These are phyloP conservation scores for Saccharomycopsis vini DNA, from an alignment of 805 yeast genomes.

Conservation along the genomic window DNA sequence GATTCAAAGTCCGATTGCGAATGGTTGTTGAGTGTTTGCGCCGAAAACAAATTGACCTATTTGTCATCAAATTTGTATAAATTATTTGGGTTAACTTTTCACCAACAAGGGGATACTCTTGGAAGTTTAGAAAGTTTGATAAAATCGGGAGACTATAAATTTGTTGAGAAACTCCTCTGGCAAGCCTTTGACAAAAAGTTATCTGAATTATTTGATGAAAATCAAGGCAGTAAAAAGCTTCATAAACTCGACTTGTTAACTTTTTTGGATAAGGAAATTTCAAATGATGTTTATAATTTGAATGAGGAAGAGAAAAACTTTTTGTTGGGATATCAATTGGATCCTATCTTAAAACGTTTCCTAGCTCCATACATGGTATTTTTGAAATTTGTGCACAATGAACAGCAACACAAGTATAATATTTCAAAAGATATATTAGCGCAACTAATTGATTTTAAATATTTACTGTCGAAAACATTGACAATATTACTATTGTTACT, in stretches of 20 bases:
- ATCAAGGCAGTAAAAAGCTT: slow-evolving; percentile 2
- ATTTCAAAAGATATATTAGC: slow-evolving; percentile 27
- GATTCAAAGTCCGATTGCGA: slow-evolving; percentile 68
- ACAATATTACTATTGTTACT: slow-evolving; percentile 9
- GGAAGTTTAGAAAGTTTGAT: slow-evolving; percentile 61
- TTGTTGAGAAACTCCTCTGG: slow-evolving; percentile 47
- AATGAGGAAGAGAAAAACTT: slow-evolving; percentile 7
- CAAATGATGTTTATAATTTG: slow-evolving; percentile 6
- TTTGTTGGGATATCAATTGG: slow-evolving; percentile 24
- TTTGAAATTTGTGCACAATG: slow-evolving; percentile 36
- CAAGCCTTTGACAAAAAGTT: slow-evolving; percentile 52
- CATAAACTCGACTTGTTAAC: slow-evolving; percentile 10
- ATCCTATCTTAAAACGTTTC: slow-evolving; percentile 57
- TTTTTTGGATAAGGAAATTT: no score
- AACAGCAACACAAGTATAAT: slow-evolving; percentile 23
- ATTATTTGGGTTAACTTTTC: slow-evolving; percentile 37
- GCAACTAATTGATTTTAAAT: slow-evolving; percentile 39
- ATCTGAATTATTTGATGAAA: slow-evolving; percentile 28
- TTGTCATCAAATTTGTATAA: slow-evolving; percentile 50
- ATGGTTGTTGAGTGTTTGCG: slow-evolving; percentile 69
- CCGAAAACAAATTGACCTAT: slow-evolving; percentile 50
- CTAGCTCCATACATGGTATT: slow-evolving; percentile 65
- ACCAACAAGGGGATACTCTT: slow-evolving; percentile 45
- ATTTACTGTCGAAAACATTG: slow-evolving; percentile 25
- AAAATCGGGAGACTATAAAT: slow-evolving; percentile 48